Base-by-base conservation (phyloP, 2,329 filamentous ascomycete genomes). In the Cytospora piceae region DNA sequence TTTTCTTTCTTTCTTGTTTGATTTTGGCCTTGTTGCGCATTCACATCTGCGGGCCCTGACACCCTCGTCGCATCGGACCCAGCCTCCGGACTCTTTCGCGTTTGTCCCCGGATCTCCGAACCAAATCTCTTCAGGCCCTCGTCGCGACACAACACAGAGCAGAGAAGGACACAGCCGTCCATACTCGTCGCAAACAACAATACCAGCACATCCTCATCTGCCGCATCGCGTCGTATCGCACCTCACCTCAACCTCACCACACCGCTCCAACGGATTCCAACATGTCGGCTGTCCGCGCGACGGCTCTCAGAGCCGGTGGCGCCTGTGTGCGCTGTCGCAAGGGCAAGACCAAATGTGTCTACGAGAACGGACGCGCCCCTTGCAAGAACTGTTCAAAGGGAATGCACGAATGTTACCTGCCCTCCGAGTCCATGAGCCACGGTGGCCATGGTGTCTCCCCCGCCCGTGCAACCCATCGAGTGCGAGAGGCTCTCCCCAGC, bases 301-400 rank as follows among this genome's bases (percentile, higher is more conserved):
- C 85, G 70, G 85, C 85, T 75, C 83, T 87, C 63, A 81, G 85
- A 73, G 85, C 85, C 74, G 85, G 85, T 73, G 85, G 84, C 71
- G 85, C 85, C 71, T 87, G 85, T 70, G 85, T 87, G 70, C 84
- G 85, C 75, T 87, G 85, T 76, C 84, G 85, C 74, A 87, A 87
- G 73, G 85, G 85, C 77, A 87, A 87, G 76, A 87, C 85, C 61
- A 87, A 87, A 72, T 87, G 85, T 69, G 85, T 87, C 71, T 87
- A 87, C 77, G 85, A 87, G 69, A 87, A 85, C 71, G 85, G 84
- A 60, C 80, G 84, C 73, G 83, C 84, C n/a, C 85, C 85, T 15
- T 87, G 85, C 78, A 85, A 85, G 74, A 87, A 87, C 76, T 87
- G 85, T 76, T 83, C 84, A 57, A 87, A 87, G 75, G 85, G 85